Base-by-base conservation (phyloP, 257 asterid species). In the Anisodus acutangulus region DNA sequence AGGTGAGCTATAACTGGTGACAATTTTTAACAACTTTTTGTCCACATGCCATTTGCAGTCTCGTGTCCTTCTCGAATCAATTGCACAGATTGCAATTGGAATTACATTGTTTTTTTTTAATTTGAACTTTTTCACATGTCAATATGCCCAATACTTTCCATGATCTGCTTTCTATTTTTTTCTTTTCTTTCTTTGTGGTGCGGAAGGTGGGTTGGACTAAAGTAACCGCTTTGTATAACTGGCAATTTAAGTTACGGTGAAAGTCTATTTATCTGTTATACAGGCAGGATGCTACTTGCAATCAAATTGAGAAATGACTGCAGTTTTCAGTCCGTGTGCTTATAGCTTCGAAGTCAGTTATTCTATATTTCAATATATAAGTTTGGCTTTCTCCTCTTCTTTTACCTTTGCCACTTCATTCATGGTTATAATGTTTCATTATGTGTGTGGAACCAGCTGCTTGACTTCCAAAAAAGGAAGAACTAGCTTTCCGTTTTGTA, bases 1-100 rank as follows among this genome's bases (percentile, higher is more conserved):
- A 91, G 99, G 99, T 96, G 82, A 68, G 91, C 79, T 80, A n/a
- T 55, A 19, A 66, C 83, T 68, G 4, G 80, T 13, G 64, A 39
- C 41, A 26, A 43, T 54, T 19, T 60, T 31, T 69, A 72, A 54
- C 57, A 35, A 22, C 63, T 43, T 31, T 45, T 66, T 66, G 13
- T 66, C 22, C 9, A 11, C 8, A 66, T 82, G 79, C 1, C 2
- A 16, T 22, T 76, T 51, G 1, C 62, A 51, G 81, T 53, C 62
- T 31, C 9, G 1, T 76, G 81, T 26, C 81, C 63, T 64, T 26
- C 72, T 76, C 2, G 37, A 13, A 76, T 76, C 64, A 76, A 51
- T 63, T 76, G 81, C 47, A 7, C 60, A 49, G 64, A 76, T 31
- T 15, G 47, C 64, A 3, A 76, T 53, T 26, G 47, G 17, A 53